Conservation (phyloP, 108 stramenopile genomes). For the Phaeodactylum tricornutum region DNA sequence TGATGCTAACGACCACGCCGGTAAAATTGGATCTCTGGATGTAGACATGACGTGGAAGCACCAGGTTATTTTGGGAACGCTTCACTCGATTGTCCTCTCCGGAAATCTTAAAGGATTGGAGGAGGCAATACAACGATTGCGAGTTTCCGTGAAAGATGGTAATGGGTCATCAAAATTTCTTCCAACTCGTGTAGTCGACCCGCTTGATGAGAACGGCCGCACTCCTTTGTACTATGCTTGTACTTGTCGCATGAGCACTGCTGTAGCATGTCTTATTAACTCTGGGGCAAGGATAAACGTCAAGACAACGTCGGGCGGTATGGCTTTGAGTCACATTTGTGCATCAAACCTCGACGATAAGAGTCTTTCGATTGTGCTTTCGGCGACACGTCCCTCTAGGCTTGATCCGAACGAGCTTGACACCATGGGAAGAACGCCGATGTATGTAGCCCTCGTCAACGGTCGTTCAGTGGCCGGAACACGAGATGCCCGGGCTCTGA, state of each 20-base stretch:
- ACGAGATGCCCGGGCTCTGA: constrained; percentile 28
- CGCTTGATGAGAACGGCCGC: constrained; percentile 47
- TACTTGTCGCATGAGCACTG: constrained; percentile 21
- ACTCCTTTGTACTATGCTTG: constrained; percentile 79
- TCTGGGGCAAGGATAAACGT: constrained; percentile 57
- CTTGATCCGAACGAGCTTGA: constrained; percentile 61
- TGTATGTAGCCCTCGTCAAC: constrained; percentile 50
- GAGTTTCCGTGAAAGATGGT: background rate
- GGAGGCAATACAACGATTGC: constrained; percentile 24
- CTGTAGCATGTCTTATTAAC: constrained; percentile 43
- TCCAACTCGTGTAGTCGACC: constrained; percentile 45
- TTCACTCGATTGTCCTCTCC: constrained; percentile 58
- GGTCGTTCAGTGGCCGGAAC: constrained; percentile 31
- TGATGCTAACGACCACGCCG: constrained; percentile 23
- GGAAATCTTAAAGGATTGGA: constrained; percentile 46
- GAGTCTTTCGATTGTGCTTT: constrained; percentile 18
- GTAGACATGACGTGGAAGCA: constrained; percentile 43
- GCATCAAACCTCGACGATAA: constrained; percentile 48
- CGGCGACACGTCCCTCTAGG: constrained; percentile 16
- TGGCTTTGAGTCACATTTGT: constrained; percentile 50
- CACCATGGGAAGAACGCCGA: constrained; percentile 49
- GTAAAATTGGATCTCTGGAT: background rate
- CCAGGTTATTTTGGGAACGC: constrained; percentile 68
- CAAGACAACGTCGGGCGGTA: constrained; percentile 9
- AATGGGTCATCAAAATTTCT: constrained; percentile 13